Conservation (phyloP, 2,329 filamentous ascomycete genomes). For the Aspergillus nomiae region DNA sequence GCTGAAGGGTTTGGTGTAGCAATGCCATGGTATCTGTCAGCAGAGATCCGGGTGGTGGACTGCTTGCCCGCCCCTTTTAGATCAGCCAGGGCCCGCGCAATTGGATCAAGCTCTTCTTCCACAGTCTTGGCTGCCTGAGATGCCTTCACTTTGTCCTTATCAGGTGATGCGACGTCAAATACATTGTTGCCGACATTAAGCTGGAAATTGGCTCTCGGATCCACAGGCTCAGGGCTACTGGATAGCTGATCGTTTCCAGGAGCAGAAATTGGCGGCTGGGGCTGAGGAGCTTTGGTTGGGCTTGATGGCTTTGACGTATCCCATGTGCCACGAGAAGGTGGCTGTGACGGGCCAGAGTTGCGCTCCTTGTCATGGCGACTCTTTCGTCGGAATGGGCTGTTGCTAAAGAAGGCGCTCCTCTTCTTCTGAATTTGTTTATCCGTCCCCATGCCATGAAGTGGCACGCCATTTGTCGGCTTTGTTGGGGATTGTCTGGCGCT, state of each 20-base stretch:
- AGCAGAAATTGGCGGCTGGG: constrained; percentile 13
- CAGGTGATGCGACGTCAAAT: constrained; percentile 83
- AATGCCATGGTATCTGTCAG: constrained; percentile 93
- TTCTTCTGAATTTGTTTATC: constrained; percentile 70
- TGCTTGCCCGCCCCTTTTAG: constrained; percentile 86
- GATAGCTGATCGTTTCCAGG: constrained; percentile 27
- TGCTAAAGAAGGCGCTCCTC: constrained; percentile 87
- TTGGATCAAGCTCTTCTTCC: constrained; percentile 75
- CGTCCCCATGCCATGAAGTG: constrained; percentile 51
- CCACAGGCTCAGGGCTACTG: constrained; percentile 79
- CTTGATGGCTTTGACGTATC: constrained; percentile 47
- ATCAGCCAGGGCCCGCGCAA: constrained; percentile 88
- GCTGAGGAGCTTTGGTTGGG: constrained; percentile 45
- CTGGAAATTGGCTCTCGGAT: constrained; percentile 88
- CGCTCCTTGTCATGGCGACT: constrained; percentile 74
- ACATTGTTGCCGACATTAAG: constrained; percentile 95
- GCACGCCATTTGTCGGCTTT: constrained; percentile 55
- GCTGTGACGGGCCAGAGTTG: constrained; percentile 37
- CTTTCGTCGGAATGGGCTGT: constrained; percentile 89
- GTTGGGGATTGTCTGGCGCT: constrained; percentile 73
- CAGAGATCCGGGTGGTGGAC: constrained; percentile 80
- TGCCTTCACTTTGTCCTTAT: constrained; percentile 55
- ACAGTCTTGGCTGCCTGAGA: constrained; percentile 41
- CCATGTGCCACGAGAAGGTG: constrained; percentile 56
- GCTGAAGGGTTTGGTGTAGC: constrained; percentile 69